Percentiles rank a stretch among this genome's conserved stretches.
Evolutionary conservation across 164 flowering plant genomes (phyloP).

Genomic region (Tetrastigma voinierianum): DNA sequence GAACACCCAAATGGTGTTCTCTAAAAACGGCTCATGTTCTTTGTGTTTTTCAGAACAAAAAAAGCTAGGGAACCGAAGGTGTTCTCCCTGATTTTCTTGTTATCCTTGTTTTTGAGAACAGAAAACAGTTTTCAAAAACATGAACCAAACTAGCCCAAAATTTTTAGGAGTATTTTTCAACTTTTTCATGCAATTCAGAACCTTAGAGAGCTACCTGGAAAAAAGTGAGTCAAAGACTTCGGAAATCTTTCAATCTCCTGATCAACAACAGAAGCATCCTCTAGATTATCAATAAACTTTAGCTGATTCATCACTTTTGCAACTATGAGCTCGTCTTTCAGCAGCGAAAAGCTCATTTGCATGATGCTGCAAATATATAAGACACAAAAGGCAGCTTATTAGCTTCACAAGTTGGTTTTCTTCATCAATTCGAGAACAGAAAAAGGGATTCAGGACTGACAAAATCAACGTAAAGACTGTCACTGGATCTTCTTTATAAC

Average conservation of each 20-base stretch:
- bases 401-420: background rate
- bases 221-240: conserved; percentile 51
- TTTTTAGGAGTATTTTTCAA: background rate
- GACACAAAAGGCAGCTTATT: background rate
- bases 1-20: no score
- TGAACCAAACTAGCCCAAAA: no score
- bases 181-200: background rate
- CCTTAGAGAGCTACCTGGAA: conserved; percentile 48
- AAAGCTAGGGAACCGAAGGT: no score
- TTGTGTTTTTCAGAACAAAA: no score
- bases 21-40: no score
- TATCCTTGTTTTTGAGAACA: no score
- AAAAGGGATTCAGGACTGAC: conserved; percentile 33
- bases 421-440: background rate
- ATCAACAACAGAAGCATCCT: conserved; percentile 33
- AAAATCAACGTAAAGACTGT: conserved; percentile 57
- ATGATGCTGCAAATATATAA: conserved; percentile 43
- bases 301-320: conserved; percentile 43
- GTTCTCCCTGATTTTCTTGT: no score
- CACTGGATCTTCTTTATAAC: conserved; percentile 37
- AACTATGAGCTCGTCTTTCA: conserved; percentile 46
- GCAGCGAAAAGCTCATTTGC: conserved; percentile 52
- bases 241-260: conserved; percentile 46
- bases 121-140: no score
- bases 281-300: conserved; percentile 43